Evolutionary conservation across 495 filamentous ascomycete species (phyloP), one percentile per base, ranked within the genome.

Genomic region (Parmelia sp.): DNA sequence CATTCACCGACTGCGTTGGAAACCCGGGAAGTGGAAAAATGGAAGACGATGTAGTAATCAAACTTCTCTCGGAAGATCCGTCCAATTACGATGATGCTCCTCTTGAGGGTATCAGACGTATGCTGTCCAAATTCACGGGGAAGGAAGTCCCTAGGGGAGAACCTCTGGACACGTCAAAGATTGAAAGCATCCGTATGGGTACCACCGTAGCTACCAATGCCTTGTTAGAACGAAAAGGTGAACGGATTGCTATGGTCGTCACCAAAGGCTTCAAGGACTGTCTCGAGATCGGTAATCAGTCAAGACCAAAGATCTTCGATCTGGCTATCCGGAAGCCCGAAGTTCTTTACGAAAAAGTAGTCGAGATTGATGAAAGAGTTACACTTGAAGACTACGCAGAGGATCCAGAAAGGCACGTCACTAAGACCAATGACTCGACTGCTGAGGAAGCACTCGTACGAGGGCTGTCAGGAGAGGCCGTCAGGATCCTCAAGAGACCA

Each of bases 191-290:
- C 62, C 86, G 90, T 58, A 93, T 95, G 90, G 90, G 90, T 36
- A 95, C 90, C 25, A 95, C 90, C 4, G 90, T 95, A 33, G 90
- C 90, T 0, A 95, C 90, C 19, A 95, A 95, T 73, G 90, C 90
- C n/a, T 75, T 98, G 62, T 79, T 98, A 2, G 95, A 98, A 75
- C 77, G 94, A 63, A 98, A 97, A 75, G 94, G 94, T 9, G 94
- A 96, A 74, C 86, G 85, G 69, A 96, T 95, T 65, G 94, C 88
- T 4, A 81, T 98, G 69, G 83, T 97, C 27, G 91, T 95, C 14
- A 97, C 95, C 3, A 89, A 90, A 72, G 94, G 94, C 0, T 98
- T 98, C 76, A 88, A 86, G 58, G 94, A 98, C 75, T 91, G 93
- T 66, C 80, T 97, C 27, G 86, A 89, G 44, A 94, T 93, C 64